Base-by-base conservation (phyloP, 768 basidiomycete genomes). In the Leucosporidium yakuticum region DNA sequence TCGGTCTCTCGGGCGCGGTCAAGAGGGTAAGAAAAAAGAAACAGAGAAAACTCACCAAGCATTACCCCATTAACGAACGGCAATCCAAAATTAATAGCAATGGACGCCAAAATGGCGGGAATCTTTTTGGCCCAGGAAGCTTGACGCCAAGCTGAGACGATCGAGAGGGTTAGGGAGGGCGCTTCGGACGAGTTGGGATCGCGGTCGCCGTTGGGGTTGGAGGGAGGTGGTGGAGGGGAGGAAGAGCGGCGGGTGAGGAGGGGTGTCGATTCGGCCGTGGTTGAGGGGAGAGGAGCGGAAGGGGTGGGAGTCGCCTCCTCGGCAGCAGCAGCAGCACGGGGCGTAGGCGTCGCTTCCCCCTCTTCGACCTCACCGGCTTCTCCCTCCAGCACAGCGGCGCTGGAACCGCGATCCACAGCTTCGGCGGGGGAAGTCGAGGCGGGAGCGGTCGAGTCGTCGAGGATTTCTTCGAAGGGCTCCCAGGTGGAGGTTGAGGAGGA, bases 41-140 rank as follows among this genome's bases (percentile, higher is more conserved):
- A 34, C 17, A n/a, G 14, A 5, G 14, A 23, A 5, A 20, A 66
- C 75, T 47, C 31, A 76, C 91, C 91, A 60, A 93, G 85, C 91
- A 95, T 95, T 66, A 95, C 89, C 25, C 91, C 92, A 71, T 94
- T 95, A 14, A 95, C 84, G 78, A 95, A 95, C 0, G 91, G 91
- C 49, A 95, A 82, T 1, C 89, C 77, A 69, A 95, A 77, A 77
- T 95, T 94, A 77, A 95, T 89, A 32, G 88, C 88, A 19, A 76
- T 31, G 25, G 68, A 70, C 0, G 73, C 73, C 27, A 76, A 19
- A 56, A 76, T 63, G 15, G 74, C 73, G 57, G 66, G 65, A 3
- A 74, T 21, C 39, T 66, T 63, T 23, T 68, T 50, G 27, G 62
- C 53, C 68, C 74, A 71, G 4, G 68, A 64, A 20, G 74, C 59